These are phyloP conservation scores for Cryphonectria nitschkei DNA, from an alignment of 2,329 filamentous ascomycete species.

Conservation along the genomic window DNA sequence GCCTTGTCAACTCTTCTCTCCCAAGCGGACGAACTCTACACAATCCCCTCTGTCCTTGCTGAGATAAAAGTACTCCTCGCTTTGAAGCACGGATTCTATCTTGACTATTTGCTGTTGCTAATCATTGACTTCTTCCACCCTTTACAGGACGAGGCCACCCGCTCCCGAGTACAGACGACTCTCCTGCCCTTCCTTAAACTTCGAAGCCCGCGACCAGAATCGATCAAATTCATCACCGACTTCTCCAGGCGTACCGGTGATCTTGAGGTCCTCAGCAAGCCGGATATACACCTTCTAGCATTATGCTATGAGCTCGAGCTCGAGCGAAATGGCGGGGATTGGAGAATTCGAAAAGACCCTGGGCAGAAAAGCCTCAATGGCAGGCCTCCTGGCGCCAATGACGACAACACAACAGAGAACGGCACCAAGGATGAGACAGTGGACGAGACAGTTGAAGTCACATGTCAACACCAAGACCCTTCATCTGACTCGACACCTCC, in stretches of 20 bases:
- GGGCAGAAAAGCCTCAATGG: constrained; percentile 81
- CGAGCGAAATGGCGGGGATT: constrained; percentile 87
- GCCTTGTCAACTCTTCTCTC: constrained; percentile 79
- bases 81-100: neutral
- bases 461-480: constrained; percentile 4
- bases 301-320: constrained; percentile 94
- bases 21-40: constrained; percentile 77
- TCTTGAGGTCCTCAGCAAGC: constrained; percentile 80
- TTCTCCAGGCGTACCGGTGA: constrained; percentile 93
- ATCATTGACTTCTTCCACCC: neutral
- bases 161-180: constrained; percentile 79
- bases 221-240: constrained; percentile 76
- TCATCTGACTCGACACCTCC: constrained; percentile 21
- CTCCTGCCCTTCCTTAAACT: constrained; percentile 84
- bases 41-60: constrained; percentile 80
- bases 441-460: neutral
- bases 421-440: neutral
- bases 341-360: constrained; percentile 77
- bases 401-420: constrained; percentile 30
- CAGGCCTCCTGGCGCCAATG: constrained; percentile 51
- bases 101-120: neutral
- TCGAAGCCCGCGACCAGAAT: constrained; percentile 73
- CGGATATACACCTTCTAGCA: constrained; percentile 88
- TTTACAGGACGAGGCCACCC: constrained; percentile 81
- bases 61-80: constrained; percentile 71